phyloP scores from a whole-genome alignment of 257 asterid species.

The Mitragyna speciosa region DNA sequence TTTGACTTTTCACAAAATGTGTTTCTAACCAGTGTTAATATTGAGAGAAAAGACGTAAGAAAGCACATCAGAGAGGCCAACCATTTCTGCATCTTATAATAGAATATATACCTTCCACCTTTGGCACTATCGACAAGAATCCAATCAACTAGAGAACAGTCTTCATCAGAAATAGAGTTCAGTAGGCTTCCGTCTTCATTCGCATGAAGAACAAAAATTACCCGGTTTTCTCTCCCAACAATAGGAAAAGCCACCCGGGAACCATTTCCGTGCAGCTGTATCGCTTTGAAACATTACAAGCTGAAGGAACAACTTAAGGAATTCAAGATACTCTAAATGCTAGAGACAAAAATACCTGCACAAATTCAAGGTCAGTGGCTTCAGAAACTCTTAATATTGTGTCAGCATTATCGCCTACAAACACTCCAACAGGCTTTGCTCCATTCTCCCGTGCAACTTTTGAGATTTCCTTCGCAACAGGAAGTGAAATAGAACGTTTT shows the following conservation, averaged over 20 bases:
- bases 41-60: not conserved
- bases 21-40: not conserved
- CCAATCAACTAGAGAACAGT: conserved; percentile 82
- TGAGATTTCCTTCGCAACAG: conserved; percentile 85
- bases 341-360: conserved; percentile 56
- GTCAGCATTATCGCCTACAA: conserved; percentile 81
- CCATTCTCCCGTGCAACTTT: conserved; percentile 67
- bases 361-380: conserved; percentile 74
- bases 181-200: conserved; percentile 40
- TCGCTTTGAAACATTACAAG: conserved; percentile 4
- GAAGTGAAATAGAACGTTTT: conserved; percentile 69
- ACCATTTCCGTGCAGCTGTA: conserved; percentile 89
- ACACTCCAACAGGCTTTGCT: conserved; percentile 88
- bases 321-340: conserved; percentile 11
- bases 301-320: conserved; percentile 18
- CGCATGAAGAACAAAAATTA: conserved; percentile 85
- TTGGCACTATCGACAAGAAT: conserved; percentile 85
- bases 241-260: conserved; percentile 70
- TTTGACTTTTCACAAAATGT: not conserved
- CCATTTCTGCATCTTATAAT: not conserved
- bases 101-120: conserved; percentile 76
- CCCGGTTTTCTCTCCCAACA: conserved; percentile 47
- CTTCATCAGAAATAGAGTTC: conserved; percentile 68
- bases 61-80: not conserved
- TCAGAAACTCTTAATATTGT: conserved; percentile 69